phyloP scores from a whole-genome alignment of 306 rosid genomes.

The Fragaria vesca region DNA sequence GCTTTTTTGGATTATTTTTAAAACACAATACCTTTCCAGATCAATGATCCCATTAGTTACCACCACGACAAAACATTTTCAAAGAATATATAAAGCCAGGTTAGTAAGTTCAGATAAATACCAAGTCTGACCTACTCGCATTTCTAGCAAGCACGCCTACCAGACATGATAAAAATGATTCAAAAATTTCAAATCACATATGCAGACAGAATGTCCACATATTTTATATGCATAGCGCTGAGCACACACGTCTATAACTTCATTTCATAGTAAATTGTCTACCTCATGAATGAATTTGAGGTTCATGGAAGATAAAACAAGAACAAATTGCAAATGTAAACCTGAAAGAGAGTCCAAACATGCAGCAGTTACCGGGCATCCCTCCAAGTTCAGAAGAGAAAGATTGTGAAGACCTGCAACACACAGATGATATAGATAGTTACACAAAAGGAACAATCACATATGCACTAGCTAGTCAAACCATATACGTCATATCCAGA shows the following conservation, averaged over 20 bases:
- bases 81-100: neutral
- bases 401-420: conserved; percentile 75
- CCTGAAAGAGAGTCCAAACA: conserved; percentile 87
- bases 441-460: conserved; percentile 21
- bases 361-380: conserved; percentile 82
- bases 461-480: neutral
- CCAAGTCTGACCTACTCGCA: neutral
- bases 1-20: neutral
- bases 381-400: conserved; percentile 81
- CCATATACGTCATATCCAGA: neutral
- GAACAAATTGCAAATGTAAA: conserved; percentile 29
- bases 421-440: conserved; percentile 20
- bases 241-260: neutral
- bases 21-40: neutral
- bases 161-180: neutral
- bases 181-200: neutral
- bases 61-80: neutral
- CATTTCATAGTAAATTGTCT: neutral
- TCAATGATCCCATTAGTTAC: neutral
- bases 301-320: neutral
- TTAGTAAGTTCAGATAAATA: neutral
- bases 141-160: neutral
- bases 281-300: neutral
- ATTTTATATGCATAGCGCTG: neutral
- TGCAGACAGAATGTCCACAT: neutral